phyloP scores from a whole-genome alignment of 2,329 filamentous ascomycete genomes.

The Monosporascus sp. region DNA sequence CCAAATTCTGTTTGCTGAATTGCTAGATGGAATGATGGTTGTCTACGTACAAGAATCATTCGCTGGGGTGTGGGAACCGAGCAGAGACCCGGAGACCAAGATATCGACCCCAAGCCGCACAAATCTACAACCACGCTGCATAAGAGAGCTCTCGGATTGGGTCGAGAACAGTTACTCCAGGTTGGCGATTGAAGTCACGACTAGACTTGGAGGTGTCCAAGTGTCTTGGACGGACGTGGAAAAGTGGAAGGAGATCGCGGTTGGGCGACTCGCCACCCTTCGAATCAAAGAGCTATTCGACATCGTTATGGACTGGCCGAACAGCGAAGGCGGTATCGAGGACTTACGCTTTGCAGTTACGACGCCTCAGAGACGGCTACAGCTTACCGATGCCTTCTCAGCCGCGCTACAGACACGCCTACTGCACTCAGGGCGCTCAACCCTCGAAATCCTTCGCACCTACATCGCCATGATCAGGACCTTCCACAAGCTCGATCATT shows the following conservation, averaged over 20 bases:
- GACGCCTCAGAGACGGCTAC: conserved; percentile 60
- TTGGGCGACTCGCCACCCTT: conserved; percentile 61
- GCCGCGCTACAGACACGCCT: conserved; percentile 59
- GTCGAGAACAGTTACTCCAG: conserved; percentile 61
- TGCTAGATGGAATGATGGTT: conserved; percentile 62
- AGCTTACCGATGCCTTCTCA: conserved; percentile 66
- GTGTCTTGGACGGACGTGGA: conserved; percentile 53
- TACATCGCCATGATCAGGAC: conserved; percentile 77
- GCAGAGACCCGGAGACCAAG: conserved; percentile 17
- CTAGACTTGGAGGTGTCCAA: conserved; percentile 34
- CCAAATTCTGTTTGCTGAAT: conserved; percentile 65
- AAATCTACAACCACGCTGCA: conserved; percentile 46
- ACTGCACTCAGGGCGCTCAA: conserved; percentile 70
- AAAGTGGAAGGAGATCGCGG: conserved; percentile 65
- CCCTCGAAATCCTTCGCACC: conserved; percentile 67
- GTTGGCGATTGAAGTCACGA: conserved; percentile 57
- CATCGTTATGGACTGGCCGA: conserved; percentile 71
- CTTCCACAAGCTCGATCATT: conserved; percentile 69
- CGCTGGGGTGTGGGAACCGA: conserved; percentile 53
- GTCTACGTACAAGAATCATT: conserved; percentile 58
- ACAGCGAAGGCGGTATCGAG: conserved; percentile 64
- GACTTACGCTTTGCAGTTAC: conserved; percentile 69
- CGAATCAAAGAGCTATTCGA: conserved; percentile 71
- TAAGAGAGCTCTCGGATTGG: conserved; percentile 59
- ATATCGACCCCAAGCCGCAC: conserved; percentile 17